Evolutionary conservation across 305 asterid species (phyloP), one percentile per base, ranked within the genome.

Genomic region (Fraxinus angustifolia): DNA sequence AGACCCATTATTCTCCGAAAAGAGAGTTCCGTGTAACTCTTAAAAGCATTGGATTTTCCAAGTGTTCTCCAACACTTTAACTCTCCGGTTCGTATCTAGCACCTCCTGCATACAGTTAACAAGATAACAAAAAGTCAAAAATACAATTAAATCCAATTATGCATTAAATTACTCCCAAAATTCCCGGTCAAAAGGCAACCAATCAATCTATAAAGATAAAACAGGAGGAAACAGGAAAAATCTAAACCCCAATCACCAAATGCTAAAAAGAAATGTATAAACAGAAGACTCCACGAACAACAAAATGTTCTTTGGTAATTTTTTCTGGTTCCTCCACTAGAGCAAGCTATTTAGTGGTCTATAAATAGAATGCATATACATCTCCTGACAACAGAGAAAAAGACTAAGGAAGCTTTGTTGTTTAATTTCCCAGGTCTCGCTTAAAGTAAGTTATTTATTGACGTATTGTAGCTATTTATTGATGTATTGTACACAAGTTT

Each of bases 61-160:
- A 85, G 76, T 92, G 90, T 93, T 95, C 90, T 91, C 95, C 73
- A 89, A 81, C 94, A 95, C 91, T 89, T 93, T 90, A 73, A 96
- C 97, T 80, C 93, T 91, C 89, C 90, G 92, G 11, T 81, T 81
- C 89, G 86, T 90, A 77, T 92, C 91, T 70, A 84, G 86, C 68
- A 40, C 4, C 70, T 81, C 95, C 97, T 92, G 90, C 82, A 81
- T 6, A 76, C 60, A 30, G 62, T 72, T 23, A 34, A 53, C 4
- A 12, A 10, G 53, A 11, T 78, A 83, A 42, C 82, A 36, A 36
- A 56, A 77, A 56, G 75, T 76, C 33, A 80, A 16, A 34, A 34
- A 34, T 34, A 34, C 38, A 34, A 34, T 4, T 56, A n/a, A 38
- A 75, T 56, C 14, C 40, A 5, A 67, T 17, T 8, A 42, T 10